Evolutionary conservation across 2,329 filamentous ascomycete species (phyloP).

Genomic region (Cadophora luteo-olivacea): DNA sequence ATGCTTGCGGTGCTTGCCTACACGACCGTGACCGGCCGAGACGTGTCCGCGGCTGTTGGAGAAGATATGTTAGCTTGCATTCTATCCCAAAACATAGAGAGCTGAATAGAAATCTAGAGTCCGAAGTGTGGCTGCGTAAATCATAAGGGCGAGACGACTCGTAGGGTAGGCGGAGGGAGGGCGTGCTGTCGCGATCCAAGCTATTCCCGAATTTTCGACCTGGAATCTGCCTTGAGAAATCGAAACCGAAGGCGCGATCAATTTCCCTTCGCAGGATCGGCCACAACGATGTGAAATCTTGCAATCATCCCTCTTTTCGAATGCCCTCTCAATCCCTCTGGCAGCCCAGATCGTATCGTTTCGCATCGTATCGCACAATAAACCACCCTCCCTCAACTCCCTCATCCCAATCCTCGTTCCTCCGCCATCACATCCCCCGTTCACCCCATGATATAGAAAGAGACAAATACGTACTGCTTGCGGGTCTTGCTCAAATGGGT

Average conservation of each 20-base stretch:
- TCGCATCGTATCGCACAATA: neutral
- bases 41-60: conserved; percentile 87
- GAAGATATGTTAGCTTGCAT: conserved; percentile 40
- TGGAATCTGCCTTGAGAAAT: neutral
- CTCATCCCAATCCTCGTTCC: neutral
- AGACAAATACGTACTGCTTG: conserved; percentile 69
- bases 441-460: neutral
- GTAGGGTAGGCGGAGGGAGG: neutral
- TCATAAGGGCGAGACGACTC: neutral
- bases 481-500: conserved; percentile 77
- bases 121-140: neutral
- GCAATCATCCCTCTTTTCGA: neutral
- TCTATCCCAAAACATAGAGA: neutral
- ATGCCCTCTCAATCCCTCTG: neutral
- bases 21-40: conserved; percentile 95
- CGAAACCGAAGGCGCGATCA: neutral
- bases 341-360: neutral
- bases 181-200: neutral
- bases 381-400: neutral
- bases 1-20: conserved; percentile 98
- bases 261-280: neutral
- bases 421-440: neutral
- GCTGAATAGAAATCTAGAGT: neutral
- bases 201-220: neutral
- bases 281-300: neutral